Evolutionary conservation across 441 rosid species (phyloP), one percentile per base, ranked within the genome.

Genomic region (Mallotus japonicus): DNA sequence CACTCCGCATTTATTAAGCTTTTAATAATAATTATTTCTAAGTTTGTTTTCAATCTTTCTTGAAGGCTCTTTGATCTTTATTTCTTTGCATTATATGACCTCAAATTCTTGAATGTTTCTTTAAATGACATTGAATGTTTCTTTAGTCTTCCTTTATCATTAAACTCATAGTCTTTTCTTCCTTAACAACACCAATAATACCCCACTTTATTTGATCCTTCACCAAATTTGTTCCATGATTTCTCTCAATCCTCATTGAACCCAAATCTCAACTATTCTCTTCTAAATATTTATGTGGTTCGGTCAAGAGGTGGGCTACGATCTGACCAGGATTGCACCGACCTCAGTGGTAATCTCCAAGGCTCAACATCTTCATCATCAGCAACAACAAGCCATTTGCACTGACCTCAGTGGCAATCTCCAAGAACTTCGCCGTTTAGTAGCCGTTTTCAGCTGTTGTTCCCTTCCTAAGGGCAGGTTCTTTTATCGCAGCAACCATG

Each of bases 171-270:
- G 19, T 78, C 83, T 50, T 75, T 69, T 67, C 80, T 70, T 73
- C 76, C 79, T 60, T 77, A 49, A 8, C 78, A 73, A 63, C 79
- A 70, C 34, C 90, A 70, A 60, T 86, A 71, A 57, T 85, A 37
- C 44, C 73, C 80, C 71, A 62, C 85, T 74, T 73, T 79, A 42
- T 84, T 75, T 71, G 87, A 85, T 80, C n/a, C n/a, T n/a, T n/a
- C 81, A 24, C 76, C 84, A 22, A 70, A 74, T 53, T 78, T 75
- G 24, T 72, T 81, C 57, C 85, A 82, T 65, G 68, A 80, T 72
- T 75, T 82, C 73, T 80, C 83, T 72, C 82, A 76, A 49, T 66
- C 84, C 42, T 81, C 73, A 37, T 62, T 63, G 54, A 80, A 73
- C 70, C 71, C 84, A 70, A 76, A 75, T 65, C 73, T 69, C 56